Percentiles rank a stretch among this genome's conserved stretches.
These are phyloP conservation scores for Penicillium frequentans DNA, from an alignment of 2,329 filamentous ascomycete genomes.

Conservation along the genomic window DNA sequence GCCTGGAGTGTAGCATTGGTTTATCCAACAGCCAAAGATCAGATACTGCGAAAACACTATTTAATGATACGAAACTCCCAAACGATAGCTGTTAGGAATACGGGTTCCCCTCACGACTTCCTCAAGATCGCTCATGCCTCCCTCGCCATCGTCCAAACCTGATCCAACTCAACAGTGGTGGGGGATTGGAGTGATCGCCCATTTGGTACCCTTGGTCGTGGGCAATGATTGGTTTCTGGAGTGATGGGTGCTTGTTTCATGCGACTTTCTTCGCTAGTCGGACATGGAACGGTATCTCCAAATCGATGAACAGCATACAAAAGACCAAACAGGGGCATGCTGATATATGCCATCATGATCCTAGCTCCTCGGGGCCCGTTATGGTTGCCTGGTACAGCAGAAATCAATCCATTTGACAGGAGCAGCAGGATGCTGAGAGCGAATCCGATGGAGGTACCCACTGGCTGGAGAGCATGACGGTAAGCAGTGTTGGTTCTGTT, in stretches of 20 bases:
- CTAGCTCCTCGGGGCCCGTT: slow-evolving; percentile 55
- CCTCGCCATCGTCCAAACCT: slow-evolving; percentile 8
- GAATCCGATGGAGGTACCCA: slow-evolving; percentile 63
- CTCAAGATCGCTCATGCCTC: slow-evolving; percentile 1
- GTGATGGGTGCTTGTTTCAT: background rate
- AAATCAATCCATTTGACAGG: slow-evolving; percentile 70
- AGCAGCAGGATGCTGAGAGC: slow-evolving; percentile 56
- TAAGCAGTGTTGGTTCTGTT: slow-evolving; percentile 47
- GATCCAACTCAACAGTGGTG: slow-evolving; percentile 9
- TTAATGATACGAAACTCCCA: background rate
- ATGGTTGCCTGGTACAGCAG: slow-evolving; percentile 59
- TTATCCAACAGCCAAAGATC: background rate
- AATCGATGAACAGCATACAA: slow-evolving; percentile 55
- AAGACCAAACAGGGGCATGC: slow-evolving; percentile 59
- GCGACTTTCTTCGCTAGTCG: background rate
- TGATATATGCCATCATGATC: slow-evolving; percentile 65
- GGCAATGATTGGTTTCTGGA: background rate
- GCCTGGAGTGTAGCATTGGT: background rate
- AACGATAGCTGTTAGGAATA: background rate
- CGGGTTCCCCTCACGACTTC: background rate
- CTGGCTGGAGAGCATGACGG: slow-evolving; percentile 58
- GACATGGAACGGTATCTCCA: slow-evolving; percentile 24
- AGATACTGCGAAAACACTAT: background rate
- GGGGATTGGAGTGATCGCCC: background rate
- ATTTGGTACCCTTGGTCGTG: background rate